These are phyloP conservation scores for Chloris gayana DNA, from an alignment of 176 grass and related monocot genomes.

Conservation along the genomic window DNA sequence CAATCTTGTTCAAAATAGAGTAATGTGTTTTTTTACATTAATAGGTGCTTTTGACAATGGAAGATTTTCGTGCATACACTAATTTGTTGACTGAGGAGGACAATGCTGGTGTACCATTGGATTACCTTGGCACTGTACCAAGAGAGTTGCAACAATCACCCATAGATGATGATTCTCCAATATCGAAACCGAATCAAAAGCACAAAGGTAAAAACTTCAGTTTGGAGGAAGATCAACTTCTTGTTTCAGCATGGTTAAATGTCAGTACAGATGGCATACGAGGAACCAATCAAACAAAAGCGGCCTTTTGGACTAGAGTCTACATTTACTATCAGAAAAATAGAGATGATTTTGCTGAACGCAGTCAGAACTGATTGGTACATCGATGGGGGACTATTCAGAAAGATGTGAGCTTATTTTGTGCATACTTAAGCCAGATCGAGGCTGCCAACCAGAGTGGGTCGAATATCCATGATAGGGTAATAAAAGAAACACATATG, in stretches of 20 bases:
- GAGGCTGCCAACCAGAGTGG: neutral
- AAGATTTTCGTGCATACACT: too few species aligned
- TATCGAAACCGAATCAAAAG: too few species aligned
- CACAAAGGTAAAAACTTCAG: too few species aligned
- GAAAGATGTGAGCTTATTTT: neutral
- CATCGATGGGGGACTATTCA: neutral
- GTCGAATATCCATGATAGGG: neutral
- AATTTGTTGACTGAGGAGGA: too few species aligned
- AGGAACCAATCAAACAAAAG: neutral
- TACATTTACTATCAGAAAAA: neutral
- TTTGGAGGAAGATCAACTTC: too few species aligned
- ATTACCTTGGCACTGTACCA: too few species aligned
- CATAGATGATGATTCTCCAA: too few species aligned
- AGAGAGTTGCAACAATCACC: too few species aligned
- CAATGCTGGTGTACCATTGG: too few species aligned
- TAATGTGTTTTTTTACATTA: too few species aligned
- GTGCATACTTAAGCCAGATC: neutral
- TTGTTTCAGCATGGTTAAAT: neutral
- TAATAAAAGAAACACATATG: neutral
- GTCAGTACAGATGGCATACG: neutral
- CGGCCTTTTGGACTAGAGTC: neutral
- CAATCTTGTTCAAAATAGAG: too few species aligned
- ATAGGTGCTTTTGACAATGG: too few species aligned
- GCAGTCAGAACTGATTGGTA: neutral
- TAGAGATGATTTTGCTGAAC: neutral